A percentile compares a stretch with the other conserved stretches of the same genome.
Conservation (phyloP, 345 rosid species). For the Boechera divaricarpa region DNA sequence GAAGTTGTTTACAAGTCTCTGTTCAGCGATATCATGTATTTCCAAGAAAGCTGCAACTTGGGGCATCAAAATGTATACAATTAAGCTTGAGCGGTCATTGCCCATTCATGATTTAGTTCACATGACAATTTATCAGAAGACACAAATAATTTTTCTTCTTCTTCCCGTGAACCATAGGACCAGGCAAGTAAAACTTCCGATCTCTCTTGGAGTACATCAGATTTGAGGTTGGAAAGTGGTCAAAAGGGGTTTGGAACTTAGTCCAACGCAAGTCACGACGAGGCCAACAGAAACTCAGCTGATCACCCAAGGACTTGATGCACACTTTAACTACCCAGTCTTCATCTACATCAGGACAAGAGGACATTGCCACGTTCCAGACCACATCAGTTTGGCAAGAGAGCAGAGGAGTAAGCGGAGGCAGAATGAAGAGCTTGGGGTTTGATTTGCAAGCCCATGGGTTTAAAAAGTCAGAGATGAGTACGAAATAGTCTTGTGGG, state of each 20-base stretch:
- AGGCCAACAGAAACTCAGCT: constrained; percentile 23
- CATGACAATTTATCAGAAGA: too few relatives aligned
- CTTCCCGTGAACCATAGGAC: not conserved
- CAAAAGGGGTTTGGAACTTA: constrained; percentile 13
- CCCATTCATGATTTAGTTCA: too few relatives aligned
- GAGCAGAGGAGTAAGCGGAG: not conserved
- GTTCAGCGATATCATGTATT: too few relatives aligned
- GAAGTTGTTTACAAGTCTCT: too few relatives aligned
- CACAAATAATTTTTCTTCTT: too few relatives aligned
- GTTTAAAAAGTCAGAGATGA: constrained; percentile 1
- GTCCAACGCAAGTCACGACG: constrained; percentile 27
- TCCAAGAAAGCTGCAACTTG: too few relatives aligned
- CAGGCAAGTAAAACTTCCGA: constrained; percentile 22
- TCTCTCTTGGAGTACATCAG: constrained; percentile 18
- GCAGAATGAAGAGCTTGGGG: constrained; percentile 24
- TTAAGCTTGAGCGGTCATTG: too few relatives aligned
- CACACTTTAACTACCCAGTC: constrained; percentile 12
- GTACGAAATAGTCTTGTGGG: not conserved
- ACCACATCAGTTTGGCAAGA: constrained; percentile 27
- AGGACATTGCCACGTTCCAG: constrained; percentile 34
- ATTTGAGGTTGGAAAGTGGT: constrained; percentile 11
- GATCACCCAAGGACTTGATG: constrained; percentile 30
- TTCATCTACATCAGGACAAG: constrained; percentile 14
- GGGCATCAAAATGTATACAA: too few relatives aligned
- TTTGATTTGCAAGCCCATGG: constrained; percentile 3